Percentiles rank a stretch among this genome's conserved stretches.
Conservation (phyloP, 148 eudicot genomes). For the Simmondsia chinensis region DNA sequence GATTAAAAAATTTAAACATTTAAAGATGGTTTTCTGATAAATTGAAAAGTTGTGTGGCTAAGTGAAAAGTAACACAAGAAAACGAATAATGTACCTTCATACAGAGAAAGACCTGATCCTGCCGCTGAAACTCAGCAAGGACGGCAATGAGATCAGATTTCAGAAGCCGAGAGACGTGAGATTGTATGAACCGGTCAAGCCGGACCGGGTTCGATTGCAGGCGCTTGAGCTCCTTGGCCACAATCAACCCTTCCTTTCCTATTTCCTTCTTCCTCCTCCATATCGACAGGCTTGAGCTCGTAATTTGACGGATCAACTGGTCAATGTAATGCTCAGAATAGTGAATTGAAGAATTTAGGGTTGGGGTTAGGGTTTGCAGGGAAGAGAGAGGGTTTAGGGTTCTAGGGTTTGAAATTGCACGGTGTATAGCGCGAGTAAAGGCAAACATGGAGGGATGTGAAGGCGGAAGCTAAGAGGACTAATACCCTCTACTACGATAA, state of each 20-base stretch:
- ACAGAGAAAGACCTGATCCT: conserved; percentile 68
- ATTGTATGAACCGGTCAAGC: conserved; percentile 53
- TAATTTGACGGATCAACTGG: neutral
- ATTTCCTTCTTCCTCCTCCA: conserved; percentile 96
- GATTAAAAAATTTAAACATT: no score
- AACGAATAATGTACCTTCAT: conserved; percentile 35
- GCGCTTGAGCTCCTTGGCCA: conserved; percentile 85
- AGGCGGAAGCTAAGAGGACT: no score
- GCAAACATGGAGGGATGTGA: conserved; percentile 8
- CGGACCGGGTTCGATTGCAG: conserved; percentile 52
- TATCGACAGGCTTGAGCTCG: conserved; percentile 71
- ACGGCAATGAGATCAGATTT: conserved; percentile 89
- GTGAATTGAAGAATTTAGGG: neutral
- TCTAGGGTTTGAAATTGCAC: conserved; percentile 7
- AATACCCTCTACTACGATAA: no score
- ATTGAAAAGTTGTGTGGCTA: no score
- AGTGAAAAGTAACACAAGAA: neutral
- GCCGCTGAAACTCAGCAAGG: conserved; percentile 85
- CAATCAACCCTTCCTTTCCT: conserved; percentile 82
- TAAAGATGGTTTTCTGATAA: no score
- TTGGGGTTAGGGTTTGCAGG: neutral
- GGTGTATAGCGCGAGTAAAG: neutral
- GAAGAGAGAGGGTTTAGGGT: conserved; percentile 21
- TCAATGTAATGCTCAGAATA: neutral
- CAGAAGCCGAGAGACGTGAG: conserved; percentile 64